phyloP scores from a whole-genome alignment of 139 green algal species.

The Chlorella ohadii region DNA sequence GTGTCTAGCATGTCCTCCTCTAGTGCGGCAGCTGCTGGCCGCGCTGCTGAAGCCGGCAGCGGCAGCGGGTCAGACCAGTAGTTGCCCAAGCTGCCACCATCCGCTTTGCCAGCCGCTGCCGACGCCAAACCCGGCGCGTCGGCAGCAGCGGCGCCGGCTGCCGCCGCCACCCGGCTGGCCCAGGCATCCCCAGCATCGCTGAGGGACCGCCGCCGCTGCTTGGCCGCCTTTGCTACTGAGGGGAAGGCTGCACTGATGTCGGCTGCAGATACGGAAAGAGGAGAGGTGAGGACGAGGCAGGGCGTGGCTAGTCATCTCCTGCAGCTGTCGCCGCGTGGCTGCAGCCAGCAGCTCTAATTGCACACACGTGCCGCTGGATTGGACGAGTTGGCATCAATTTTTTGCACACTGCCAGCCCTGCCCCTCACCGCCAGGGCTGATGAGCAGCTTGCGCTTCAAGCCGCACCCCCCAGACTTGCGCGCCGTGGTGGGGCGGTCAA shows the following conservation, averaged over 20 bases:
- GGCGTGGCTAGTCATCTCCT: background rate
- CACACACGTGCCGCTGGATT: no score
- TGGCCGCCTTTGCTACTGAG: background rate
- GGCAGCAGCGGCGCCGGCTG: background rate
- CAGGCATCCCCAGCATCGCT: constrained; percentile 4
- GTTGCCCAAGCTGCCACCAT: background rate
- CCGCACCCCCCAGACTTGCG: background rate
- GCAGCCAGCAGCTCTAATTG: no score
- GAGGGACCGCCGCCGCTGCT: constrained; percentile 15
- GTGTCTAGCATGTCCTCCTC: constrained; percentile 18
- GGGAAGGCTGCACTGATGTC: constrained; percentile 32
- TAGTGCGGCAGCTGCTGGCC: background rate
- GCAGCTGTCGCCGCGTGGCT: background rate
- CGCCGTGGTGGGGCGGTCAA: background rate
- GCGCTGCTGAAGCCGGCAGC: background rate
- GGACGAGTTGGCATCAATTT: background rate
- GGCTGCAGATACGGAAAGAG: background rate
- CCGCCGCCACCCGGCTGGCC: background rate
- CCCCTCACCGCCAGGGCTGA: constrained; percentile 27
- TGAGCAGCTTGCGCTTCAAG: constrained; percentile 34
- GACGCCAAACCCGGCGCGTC: background rate
- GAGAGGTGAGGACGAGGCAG: background rate
- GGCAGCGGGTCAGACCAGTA: constrained; percentile 36
- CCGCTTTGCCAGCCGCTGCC: background rate
- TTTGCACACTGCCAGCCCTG: background rate